Base-by-base conservation (phyloP, 2,329 filamentous ascomycete genomes). In the Aspergillus hortae region DNA sequence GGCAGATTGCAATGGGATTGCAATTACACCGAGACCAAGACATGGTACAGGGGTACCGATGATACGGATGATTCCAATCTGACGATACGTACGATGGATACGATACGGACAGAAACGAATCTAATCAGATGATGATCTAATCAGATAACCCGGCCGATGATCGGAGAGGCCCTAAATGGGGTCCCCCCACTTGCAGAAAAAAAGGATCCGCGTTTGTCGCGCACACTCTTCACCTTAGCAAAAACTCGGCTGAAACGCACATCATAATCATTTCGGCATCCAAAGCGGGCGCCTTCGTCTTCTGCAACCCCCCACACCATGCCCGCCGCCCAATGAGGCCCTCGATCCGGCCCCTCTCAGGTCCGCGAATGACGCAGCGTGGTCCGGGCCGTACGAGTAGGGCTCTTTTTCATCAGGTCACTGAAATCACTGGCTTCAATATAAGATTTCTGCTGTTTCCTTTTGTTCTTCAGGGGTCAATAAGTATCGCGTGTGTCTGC, bases 71-170 rank as follows among this genome's bases (percentile, higher is more conserved):
- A 46, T 19, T 17, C 12, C 33, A 36, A 19, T 19, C 9, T 11
- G n/a, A 35, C 10, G 15, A 32, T 23, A 32, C 33, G 49, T 51
- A 47, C 10, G 32, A 11, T 1, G 3, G 17, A 14, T 48, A 48
- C 50, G 10, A 45, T 49, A 56, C 48, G 14, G 7, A 54, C 48
- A 14, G 38, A 21, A 42, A 42, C 40, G 19, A 23, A 61, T 60
- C 59, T 61, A 57, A 62, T 62, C 60, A 58, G 60, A 62, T 62
- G 56, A 62, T 62, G 56, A 62, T 62, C 60, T 62, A 61, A 62
- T 62, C 60, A 61, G 59, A 62, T 62, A 59, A 53, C 15, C 35
- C 10, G 44, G 51, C 59, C 55, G 59, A 56, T 27, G 25, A 52
- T 51, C 56, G 60, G 60, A 58, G 57, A 36, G 49, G 25, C 36